Evolutionary conservation across 352 stramenopile genomes (phyloP).

Genomic region (Globisporangium spinosum): DNA sequence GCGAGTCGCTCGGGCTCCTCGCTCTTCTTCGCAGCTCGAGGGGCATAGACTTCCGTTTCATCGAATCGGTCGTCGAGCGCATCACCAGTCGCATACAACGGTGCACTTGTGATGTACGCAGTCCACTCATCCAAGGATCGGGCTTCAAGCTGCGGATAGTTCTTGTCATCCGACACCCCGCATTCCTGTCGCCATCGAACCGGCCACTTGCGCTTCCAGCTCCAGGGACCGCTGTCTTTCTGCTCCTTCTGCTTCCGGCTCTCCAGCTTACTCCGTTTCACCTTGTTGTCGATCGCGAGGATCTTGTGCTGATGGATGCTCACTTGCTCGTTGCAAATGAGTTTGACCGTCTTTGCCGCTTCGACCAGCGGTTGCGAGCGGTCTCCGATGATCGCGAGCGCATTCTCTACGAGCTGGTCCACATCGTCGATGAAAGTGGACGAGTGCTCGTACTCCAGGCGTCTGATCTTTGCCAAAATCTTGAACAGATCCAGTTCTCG

Average conservation of each 20-base stretch:
- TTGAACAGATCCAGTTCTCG: conserved; percentile 62
- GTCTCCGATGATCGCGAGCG: conserved; percentile 53
- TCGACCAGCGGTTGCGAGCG: conserved; percentile 63
- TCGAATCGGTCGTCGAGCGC: conserved; percentile 38
- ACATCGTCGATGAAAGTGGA: conserved; percentile 62
- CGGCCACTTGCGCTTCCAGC: conserved; percentile 49
- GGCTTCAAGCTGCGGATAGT: conserved; percentile 56
- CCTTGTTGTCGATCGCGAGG: conserved; percentile 56
- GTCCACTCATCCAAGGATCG: conserved; percentile 75
- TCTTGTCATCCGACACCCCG: conserved; percentile 59
- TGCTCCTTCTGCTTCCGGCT: conserved; percentile 32
- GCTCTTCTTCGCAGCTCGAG: conserved; percentile 6
- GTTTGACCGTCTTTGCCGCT: conserved; percentile 61
- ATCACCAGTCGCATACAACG: conserved; percentile 59
- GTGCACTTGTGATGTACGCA: conserved; percentile 61
- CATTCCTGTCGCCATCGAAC: conserved; percentile 79
- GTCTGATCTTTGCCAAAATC: conserved; percentile 67
- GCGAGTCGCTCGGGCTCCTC: neutral
- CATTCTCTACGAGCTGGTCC: conserved; percentile 55
- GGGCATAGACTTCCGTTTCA: neutral
- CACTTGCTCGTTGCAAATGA: conserved; percentile 78
- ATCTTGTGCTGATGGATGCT: conserved; percentile 64
- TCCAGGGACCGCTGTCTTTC: conserved; percentile 26
- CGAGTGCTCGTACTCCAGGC: conserved; percentile 66
- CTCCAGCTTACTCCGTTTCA: conserved; percentile 42